Conservation (phyloP, 352 stramenopile species). For the Thalassiosira exigua region DNA sequence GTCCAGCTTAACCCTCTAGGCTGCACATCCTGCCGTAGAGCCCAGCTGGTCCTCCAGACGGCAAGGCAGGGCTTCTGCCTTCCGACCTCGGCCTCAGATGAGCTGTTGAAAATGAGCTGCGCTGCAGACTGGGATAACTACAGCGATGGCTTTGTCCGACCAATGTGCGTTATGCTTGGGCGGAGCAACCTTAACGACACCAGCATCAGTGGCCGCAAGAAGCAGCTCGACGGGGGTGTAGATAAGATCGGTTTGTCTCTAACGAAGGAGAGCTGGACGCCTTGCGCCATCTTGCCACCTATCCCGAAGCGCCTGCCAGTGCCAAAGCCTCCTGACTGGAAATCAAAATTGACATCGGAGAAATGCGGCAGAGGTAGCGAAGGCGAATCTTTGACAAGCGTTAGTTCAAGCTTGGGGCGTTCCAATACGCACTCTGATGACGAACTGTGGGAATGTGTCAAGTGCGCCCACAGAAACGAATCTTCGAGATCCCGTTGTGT, state of each 20-base stretch:
- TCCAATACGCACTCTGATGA: slow-evolving; percentile 15
- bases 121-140: slow-evolving; percentile 10
- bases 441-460: slow-evolving; percentile 27
- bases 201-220: slow-evolving; percentile 26
- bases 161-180: slow-evolving; percentile 49
- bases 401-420: slow-evolving; percentile 2
- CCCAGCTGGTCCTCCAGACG: slow-evolving; percentile 70
- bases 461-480: slow-evolving; percentile 33
- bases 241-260: slow-evolving; percentile 42
- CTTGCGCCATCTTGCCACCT: slow-evolving; percentile 67
- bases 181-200: slow-evolving; percentile 29
- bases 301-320: slow-evolving; percentile 35
- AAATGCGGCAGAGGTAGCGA: slow-evolving; percentile 32
- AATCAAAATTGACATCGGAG: slow-evolving; percentile 22
- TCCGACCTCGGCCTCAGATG: slow-evolving; percentile 17
- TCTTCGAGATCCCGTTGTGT: slow-evolving; percentile 12
- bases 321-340: slow-evolving; percentile 7
- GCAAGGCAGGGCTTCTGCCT: slow-evolving; percentile 43
- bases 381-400: slow-evolving; percentile 9
- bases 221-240: slow-evolving; percentile 25
- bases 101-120: slow-evolving; percentile 25
- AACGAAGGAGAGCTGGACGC: slow-evolving; percentile 66
- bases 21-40: slow-evolving; percentile 67
- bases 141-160: slow-evolving; percentile 31
- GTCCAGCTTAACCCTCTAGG: slow-evolving; percentile 60